phyloP scores from a whole-genome alignment of 768 basidiomycete species.

The Boletus insuetus region DNA sequence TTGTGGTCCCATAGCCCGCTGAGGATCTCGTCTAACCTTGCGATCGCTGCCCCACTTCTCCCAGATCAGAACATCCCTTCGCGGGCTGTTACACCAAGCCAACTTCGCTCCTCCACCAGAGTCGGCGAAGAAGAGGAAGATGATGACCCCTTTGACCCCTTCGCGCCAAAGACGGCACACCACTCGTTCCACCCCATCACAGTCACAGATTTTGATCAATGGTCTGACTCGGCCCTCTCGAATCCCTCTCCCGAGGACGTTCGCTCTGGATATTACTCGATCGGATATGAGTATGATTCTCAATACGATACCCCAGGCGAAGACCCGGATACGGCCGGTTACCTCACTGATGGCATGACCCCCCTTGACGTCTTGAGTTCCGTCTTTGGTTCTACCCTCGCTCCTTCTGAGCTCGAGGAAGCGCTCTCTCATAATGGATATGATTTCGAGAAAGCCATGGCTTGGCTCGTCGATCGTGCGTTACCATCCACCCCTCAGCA shows the following conservation, averaged over 20 bases:
- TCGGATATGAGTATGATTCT: constrained; percentile 31
- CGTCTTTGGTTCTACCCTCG: constrained; percentile 88
- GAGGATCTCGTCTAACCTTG: constrained; percentile 77
- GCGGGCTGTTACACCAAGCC: constrained; percentile 66
- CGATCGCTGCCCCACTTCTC: constrained; percentile 86
- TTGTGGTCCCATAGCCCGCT: constrained; percentile 76
- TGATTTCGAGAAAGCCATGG: constrained; percentile 96
- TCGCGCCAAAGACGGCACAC: constrained; percentile 44
- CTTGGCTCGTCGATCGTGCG: constrained; percentile 81
- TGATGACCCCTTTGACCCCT: constrained; percentile 86
- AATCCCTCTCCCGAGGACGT: constrained; percentile 53
- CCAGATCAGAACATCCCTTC: constrained; percentile 57
- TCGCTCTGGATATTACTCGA: constrained; percentile 31
- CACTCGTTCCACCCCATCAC: constrained; percentile 62
- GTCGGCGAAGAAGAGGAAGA: constrained; percentile 65
- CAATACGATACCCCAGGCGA: constrained; percentile 33
- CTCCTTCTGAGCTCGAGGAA: constrained; percentile 90
- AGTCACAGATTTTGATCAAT: constrained; percentile 62
- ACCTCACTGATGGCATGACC: constrained; percentile 90
- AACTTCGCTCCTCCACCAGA: constrained; percentile 62
- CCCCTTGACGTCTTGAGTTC: constrained; percentile 94
- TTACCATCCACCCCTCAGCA: constrained; percentile 44
- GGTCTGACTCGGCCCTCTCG: constrained; percentile 53
- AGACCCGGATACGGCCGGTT: constrained; percentile 52
- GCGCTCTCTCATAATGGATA: constrained; percentile 85